These are phyloP conservation scores for Elongisporangium undulatum DNA, from an alignment of 352 stramenopile genomes.

Conservation along the genomic window DNA sequence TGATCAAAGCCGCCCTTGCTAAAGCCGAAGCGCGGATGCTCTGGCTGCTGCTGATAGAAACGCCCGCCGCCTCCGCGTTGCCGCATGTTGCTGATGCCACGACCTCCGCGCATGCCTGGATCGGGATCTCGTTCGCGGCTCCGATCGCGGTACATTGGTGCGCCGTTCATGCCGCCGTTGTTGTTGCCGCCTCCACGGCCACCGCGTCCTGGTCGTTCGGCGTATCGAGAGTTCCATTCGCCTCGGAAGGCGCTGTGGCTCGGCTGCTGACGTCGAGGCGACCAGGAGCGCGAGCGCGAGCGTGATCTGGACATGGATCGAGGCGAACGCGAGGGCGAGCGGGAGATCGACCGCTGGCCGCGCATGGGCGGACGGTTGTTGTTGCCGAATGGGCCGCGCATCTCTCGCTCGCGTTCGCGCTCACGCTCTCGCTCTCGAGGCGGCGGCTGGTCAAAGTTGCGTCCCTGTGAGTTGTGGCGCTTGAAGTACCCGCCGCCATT, in stretches of 20 bases:
- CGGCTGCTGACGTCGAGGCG: constrained; percentile 43
- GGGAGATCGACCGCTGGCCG: constrained; percentile 42
- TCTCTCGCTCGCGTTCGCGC: background rate
- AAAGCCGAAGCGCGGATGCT: constrained; percentile 17
- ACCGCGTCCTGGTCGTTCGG: constrained; percentile 22
- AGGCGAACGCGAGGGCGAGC: constrained; percentile 50
- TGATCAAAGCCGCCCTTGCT: constrained; percentile 4
- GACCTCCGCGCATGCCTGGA: constrained; percentile 15
- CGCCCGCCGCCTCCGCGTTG: constrained; percentile 17
- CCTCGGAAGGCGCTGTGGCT: constrained; percentile 17
- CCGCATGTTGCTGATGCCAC: constrained; percentile 16
- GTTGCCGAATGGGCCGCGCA: constrained; percentile 8
- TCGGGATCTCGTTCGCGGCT: constrained; percentile 33
- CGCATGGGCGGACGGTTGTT: constrained; percentile 13
- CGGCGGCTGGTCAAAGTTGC: constrained; percentile 16
- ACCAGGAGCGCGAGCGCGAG: constrained; percentile 59
- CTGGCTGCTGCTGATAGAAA: constrained; percentile 40
- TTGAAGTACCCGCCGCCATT: constrained; percentile 22
- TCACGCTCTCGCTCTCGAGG: background rate
- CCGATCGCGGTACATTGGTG: constrained; percentile 21
- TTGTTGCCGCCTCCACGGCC: constrained; percentile 18
- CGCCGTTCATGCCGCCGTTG: constrained; percentile 12
- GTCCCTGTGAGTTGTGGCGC: constrained; percentile 18
- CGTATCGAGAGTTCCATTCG: constrained; percentile 13
- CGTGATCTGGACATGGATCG: constrained; percentile 30